phyloP scores from a whole-genome alignment of 805 yeast species.

The Hanseniaspora valbyensis region DNA sequence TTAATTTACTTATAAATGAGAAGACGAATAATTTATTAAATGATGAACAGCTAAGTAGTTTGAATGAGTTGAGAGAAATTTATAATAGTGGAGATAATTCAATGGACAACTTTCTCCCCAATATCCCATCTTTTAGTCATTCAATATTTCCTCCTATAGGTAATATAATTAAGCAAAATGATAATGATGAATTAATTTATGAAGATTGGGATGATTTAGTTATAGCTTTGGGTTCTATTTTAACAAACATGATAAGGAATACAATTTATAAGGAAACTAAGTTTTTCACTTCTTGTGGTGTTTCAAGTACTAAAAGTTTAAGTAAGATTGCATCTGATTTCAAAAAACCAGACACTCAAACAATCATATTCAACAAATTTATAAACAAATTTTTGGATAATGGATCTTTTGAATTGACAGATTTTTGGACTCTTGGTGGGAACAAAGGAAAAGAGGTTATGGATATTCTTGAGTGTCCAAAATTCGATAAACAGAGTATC shows the following conservation, averaged over 20 bases:
- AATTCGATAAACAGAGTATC: conserved; percentile 33
- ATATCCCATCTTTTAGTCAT: conserved; percentile 13
- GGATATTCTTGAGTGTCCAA: conserved; percentile 41
- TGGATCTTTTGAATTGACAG: conserved; percentile 49
- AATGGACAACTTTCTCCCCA: conserved; percentile 24
- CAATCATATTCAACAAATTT: conserved; percentile 47
- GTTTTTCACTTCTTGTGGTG: conserved; percentile 84
- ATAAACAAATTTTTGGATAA: conserved; percentile 42
- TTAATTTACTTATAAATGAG: conserved; percentile 22
- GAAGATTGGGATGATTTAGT: conserved; percentile 76
- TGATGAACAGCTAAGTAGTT: conserved; percentile 18
- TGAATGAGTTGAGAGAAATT: conserved; percentile 18
- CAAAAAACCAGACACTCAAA: conserved; percentile 78
- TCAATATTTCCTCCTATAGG: conserved; percentile 19
- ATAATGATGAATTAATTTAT: conserved; percentile 19
- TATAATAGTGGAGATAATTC: conserved; percentile 23
- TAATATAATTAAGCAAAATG: conserved; percentile 20
- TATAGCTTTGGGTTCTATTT: conserved; percentile 52
- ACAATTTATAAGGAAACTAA: conserved; percentile 46
- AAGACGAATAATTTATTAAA: conserved; percentile 10
- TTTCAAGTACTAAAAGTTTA: conserved; percentile 61
- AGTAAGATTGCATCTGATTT: conserved; percentile 83
- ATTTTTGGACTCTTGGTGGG: conserved; percentile 88
- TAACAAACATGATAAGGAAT: conserved; percentile 44
- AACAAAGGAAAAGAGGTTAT: conserved; percentile 57